Conservation (phyloP, 2,329 filamentous ascomycete species). For the Dichotomopilus funicola region DNA sequence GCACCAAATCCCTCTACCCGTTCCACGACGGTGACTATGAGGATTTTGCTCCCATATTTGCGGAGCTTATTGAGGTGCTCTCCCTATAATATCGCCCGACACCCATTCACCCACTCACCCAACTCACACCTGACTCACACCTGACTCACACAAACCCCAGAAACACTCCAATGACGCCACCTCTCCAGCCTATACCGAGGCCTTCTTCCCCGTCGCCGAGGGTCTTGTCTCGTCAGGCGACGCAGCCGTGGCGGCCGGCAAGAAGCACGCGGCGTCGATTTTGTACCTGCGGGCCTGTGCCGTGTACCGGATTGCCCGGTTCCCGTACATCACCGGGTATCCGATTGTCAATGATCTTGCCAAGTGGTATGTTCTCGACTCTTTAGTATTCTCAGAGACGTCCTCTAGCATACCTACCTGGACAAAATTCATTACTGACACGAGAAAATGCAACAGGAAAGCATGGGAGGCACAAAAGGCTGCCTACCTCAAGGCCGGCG, state of each 20-base stretch:
- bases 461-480: slow-evolving; percentile 62
- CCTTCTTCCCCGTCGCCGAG: slow-evolving; percentile 56
- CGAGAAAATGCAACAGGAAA: slow-evolving; percentile 18
- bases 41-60: slow-evolving; percentile 65
- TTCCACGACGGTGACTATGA: slow-evolving; percentile 65
- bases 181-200: slow-evolving; percentile 56
- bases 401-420: neutral
- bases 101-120: neutral
- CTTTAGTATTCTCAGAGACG: neutral
- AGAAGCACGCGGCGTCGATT: slow-evolving; percentile 49
- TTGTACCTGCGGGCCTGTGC: slow-evolving; percentile 65
- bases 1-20: slow-evolving; percentile 58
- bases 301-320: slow-evolving; percentile 67
- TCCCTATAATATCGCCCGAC: neutral
- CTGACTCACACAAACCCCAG: slow-evolving; percentile 22
- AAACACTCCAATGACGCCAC: slow-evolving; percentile 59
- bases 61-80: slow-evolving; percentile 50
- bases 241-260: slow-evolving; percentile 40
- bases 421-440: neutral
- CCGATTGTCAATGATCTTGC: slow-evolving; percentile 34
- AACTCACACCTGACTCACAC: neutral
- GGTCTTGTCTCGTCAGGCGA: slow-evolving; percentile 48
- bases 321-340: slow-evolving; percentile 49
- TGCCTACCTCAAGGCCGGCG: slow-evolving; percentile 52
- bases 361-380: slow-evolving; percentile 38